phyloP scores from a whole-genome alignment of 2,329 filamentous ascomycete genomes.

The Neocucurbitaria cava region DNA sequence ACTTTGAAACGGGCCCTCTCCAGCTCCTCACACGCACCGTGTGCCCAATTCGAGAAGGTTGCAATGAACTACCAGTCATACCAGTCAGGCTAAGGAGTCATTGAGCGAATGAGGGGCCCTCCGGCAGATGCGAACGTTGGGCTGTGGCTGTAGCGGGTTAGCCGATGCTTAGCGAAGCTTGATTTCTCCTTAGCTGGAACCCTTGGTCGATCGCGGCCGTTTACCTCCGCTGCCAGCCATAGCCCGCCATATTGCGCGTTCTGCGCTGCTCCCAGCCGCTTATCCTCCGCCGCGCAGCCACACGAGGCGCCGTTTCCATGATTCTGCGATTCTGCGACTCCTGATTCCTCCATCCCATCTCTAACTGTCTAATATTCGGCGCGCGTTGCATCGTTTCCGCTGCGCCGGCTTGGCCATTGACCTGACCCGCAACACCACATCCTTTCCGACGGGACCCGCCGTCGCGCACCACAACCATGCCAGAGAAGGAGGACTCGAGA shows the following conservation, averaged over 20 bases:
- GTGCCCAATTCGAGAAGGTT: not conserved
- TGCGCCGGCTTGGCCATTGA: not conserved
- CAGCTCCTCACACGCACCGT: not conserved
- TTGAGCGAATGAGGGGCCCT: slow-evolving; percentile 3
- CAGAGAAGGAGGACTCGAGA: slow-evolving; percentile 15
- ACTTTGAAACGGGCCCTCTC: too few relatives aligned
- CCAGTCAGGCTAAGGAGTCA: not conserved
- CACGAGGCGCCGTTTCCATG: not conserved
- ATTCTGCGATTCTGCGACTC: not conserved
- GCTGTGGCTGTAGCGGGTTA: not conserved
- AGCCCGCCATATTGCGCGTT: not conserved
- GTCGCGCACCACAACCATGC: slow-evolving; percentile 18
- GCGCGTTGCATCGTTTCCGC: too few relatives aligned
- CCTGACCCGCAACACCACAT: not conserved
- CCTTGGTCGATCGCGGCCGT: slow-evolving; percentile 8
- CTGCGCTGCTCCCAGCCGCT: not conserved
- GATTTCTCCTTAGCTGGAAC: slow-evolving; percentile 13
- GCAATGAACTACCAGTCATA: not conserved
- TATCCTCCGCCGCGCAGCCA: not conserved
- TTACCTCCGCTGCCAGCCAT: slow-evolving; percentile 20
- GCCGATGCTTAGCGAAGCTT: slow-evolving; percentile 27
- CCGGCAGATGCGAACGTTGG: slow-evolving; percentile 1
- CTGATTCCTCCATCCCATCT: not conserved
- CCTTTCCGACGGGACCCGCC: slow-evolving; percentile 4
- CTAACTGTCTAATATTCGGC: not conserved